These are phyloP conservation scores for Alternaria conjuncta DNA, from an alignment of 2,329 filamentous ascomycete species.

Conservation along the genomic window DNA sequence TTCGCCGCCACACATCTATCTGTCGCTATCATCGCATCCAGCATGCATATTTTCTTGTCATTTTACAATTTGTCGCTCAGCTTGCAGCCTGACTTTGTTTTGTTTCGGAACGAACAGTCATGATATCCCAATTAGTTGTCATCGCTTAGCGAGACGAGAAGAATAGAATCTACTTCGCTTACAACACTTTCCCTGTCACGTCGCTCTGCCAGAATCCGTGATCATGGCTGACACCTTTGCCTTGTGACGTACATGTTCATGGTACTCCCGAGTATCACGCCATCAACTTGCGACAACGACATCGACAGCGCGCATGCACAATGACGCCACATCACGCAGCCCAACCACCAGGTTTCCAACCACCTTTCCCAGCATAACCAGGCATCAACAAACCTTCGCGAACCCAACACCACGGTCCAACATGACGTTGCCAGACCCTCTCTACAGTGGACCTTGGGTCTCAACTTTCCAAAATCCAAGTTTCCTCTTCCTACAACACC, in stretches of 20 bases:
- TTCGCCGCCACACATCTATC: slow-evolving; percentile 16
- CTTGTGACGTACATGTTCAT: not conserved
- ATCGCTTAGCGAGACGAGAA: not conserved
- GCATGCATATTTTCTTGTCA: slow-evolving; percentile 11
- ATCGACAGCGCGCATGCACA: not conserved
- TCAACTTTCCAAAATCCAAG: not conserved
- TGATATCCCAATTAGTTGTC: slow-evolving; percentile 1
- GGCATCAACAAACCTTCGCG: not conserved
- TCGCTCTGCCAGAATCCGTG: not conserved
- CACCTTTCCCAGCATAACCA: not conserved
- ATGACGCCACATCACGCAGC: not conserved
- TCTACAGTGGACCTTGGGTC: not conserved
- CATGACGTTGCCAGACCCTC: slow-evolving; percentile 1
- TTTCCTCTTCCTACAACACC: not conserved
- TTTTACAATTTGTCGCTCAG: not conserved
- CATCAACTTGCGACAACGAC: not conserved
- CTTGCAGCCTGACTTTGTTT: not conserved
- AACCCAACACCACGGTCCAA: not conserved
- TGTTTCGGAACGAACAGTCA: not conserved
- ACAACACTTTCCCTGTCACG: not conserved
- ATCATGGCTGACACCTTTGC: not conserved
- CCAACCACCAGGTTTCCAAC: not conserved
- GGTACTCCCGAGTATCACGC: not conserved
- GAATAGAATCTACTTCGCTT: not conserved
- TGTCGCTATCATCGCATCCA: slow-evolving; percentile 27